These are phyloP conservation scores for Ocimum tenuiflorum DNA, from an alignment of 257 asterid species.

Conservation along the genomic window DNA sequence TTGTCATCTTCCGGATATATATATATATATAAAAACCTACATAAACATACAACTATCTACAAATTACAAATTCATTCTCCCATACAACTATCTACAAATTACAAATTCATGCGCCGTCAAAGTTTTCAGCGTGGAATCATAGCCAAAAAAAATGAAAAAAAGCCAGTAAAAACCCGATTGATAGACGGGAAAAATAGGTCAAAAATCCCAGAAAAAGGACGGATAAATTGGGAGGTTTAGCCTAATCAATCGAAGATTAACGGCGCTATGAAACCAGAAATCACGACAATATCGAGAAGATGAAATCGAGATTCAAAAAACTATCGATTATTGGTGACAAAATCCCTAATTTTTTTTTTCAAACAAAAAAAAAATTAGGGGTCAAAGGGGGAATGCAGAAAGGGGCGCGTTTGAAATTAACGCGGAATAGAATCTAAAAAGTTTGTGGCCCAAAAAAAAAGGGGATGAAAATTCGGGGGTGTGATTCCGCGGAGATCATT, in stretches of 20 bases:
- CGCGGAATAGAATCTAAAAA: constrained; percentile 13
- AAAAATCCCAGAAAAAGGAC: not conserved
- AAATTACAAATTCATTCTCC: not conserved
- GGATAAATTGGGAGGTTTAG: not conserved
- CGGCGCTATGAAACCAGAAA: not conserved
- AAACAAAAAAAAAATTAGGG: constrained; percentile 15
- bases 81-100: not conserved
- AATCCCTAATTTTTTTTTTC: constrained; percentile 22
- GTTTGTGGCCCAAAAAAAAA: not conserved
- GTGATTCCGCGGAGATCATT: too few species aligned
- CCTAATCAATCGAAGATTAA: not conserved
- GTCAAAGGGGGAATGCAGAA: not conserved
- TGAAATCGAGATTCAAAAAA: not conserved
- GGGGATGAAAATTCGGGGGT: not conserved
- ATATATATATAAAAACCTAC: not conserved
- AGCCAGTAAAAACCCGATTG: not conserved
- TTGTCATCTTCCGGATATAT: constrained; percentile 32
- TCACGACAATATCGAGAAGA: not conserved
- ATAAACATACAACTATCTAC: constrained; percentile 14
- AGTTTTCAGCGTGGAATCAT: not conserved
- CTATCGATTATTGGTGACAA: not conserved
- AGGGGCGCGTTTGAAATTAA: not conserved
- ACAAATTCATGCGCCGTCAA: not conserved
- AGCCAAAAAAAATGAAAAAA: too few species aligned
- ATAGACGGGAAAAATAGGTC: not conserved